Evolutionary conservation across 495 filamentous ascomycete species (phyloP), one percentile per base, ranked within the genome.

Genomic region (Podospora appendiculata): DNA sequence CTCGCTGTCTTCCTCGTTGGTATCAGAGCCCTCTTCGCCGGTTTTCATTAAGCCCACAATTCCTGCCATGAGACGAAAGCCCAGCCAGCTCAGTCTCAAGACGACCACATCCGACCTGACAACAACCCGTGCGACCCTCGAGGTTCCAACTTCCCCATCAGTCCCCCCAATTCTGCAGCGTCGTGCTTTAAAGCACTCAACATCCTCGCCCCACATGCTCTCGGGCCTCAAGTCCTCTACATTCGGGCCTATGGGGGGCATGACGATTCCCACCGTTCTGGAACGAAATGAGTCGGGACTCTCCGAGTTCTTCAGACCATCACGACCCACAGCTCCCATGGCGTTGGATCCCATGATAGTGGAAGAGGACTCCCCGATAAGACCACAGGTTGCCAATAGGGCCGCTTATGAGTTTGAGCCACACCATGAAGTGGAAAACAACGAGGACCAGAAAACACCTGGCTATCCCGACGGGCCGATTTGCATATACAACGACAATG

Each of bases 381-480:
- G 84, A 38, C 64, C 74, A 8, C 78, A 81, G 47, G 61, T 81
- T 41, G 78, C 78, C 8, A 79, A 70, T 45, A 68, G 76, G 40
- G 68, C 71, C 3, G 66, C 78, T 70, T 74, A 70, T 61, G 76
- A 75, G 46, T 66, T 67, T 6, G 78, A 81, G 48, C 68, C 72
- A 7, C 76, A 70, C 47, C 76, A 74, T 44, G 72, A 77, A 43
- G 69, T 72, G 1, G 73, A 78, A 47, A 77, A 78, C 44, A 77
- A 79, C 52, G 78, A 81, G 59, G 93, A 93, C 74, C 82, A 89
- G 63, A 85, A 91, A 72, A 83, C 89, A 5, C 90, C 90, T 18
- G 89, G 89, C 5, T 98, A 98, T 65, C 93, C 93, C 2, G 79
- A 92, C 59, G 93, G 93, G 0, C 93, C 93, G 0, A 86, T 96